These are phyloP conservation scores for Pelargonium nanum DNA, from an alignment of 345 rosid species.

Conservation along the genomic window DNA sequence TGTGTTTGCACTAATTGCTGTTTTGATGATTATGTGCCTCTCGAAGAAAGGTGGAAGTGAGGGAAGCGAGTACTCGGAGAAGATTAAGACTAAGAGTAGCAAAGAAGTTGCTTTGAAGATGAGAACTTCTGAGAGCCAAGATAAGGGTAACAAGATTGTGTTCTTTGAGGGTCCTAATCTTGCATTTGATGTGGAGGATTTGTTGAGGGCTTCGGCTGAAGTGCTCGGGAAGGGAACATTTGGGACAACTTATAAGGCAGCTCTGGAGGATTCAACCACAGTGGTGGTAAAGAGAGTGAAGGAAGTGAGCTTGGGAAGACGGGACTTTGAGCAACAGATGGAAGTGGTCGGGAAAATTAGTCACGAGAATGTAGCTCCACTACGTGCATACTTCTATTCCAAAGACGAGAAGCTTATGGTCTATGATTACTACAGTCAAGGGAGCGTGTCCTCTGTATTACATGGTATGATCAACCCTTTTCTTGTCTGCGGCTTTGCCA, in stretches of 20 bases:
- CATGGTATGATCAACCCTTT: slow-evolving; percentile 41
- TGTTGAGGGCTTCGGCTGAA: slow-evolving; percentile 95
- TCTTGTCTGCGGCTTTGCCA: background rate
- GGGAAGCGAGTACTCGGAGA: slow-evolving; percentile 18
- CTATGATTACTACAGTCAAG: slow-evolving; percentile 53
- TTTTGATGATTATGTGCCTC: slow-evolving; percentile 35
- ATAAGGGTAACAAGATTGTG: slow-evolving; percentile 50
- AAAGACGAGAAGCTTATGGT: slow-evolving; percentile 96
- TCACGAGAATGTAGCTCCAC: slow-evolving; percentile 69
- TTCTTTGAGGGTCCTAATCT: slow-evolving; percentile 79
- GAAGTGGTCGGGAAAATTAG: slow-evolving; percentile 55
- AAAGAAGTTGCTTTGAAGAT: slow-evolving; percentile 37
- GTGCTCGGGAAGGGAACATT: slow-evolving; percentile 90
- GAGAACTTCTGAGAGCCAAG: slow-evolving; percentile 42
- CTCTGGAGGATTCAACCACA: slow-evolving; percentile 67
- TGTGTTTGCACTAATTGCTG: slow-evolving; percentile 27
- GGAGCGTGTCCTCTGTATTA: slow-evolving; percentile 63
- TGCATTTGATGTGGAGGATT: slow-evolving; percentile 74
- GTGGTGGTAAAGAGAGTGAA: slow-evolving; percentile 91
- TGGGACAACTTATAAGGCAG: slow-evolving; percentile 82
- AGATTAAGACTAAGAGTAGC: slow-evolving; percentile 33
- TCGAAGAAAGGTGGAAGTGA: slow-evolving; percentile 21
- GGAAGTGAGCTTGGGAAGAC: slow-evolving; percentile 53
- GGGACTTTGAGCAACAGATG: slow-evolving; percentile 91
- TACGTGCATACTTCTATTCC: slow-evolving; percentile 77